Conservation (phyloP, 148 eudicot species). For the Chenopodium formosanum region DNA sequence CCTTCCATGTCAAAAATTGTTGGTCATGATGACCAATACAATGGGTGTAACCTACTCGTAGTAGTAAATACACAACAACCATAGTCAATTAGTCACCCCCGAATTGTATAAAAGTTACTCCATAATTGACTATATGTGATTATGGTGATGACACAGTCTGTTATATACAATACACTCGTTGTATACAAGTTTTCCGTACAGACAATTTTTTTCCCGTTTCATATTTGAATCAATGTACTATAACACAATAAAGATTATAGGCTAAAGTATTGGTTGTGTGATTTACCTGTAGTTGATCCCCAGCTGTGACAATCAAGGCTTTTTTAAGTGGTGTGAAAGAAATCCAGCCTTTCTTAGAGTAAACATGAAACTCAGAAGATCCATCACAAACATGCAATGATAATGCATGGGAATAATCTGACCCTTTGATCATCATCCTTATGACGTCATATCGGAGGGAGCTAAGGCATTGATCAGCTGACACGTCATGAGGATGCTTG, state of each 20-base stretch:
- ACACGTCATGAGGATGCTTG: constrained; percentile 43
- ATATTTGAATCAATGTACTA: too few species aligned
- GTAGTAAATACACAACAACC: too few species aligned
- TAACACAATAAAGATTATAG: too few species aligned
- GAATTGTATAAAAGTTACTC: too few species aligned
- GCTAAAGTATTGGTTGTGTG: neutral
- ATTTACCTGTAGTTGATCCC: constrained; percentile 81
- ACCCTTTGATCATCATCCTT: constrained; percentile 72
- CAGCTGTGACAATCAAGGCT: constrained; percentile 69
- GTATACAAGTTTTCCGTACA: too few species aligned
- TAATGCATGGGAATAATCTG: constrained; percentile 68
- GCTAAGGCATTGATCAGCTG: constrained; percentile 38
- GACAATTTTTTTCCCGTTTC: too few species aligned
- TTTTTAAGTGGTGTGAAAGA: constrained; percentile 52
- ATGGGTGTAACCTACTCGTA: too few species aligned
- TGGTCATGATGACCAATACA: constrained; percentile 8
- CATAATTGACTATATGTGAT: too few species aligned
- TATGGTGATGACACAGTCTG: too few species aligned
- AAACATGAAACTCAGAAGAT: constrained; percentile 75
- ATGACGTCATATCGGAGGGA: constrained; percentile 69
- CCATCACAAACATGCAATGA: constrained; percentile 62
- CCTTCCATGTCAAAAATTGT: neutral
- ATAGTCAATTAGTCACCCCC: too few species aligned
- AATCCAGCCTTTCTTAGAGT: constrained; percentile 90
- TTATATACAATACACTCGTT: too few species aligned